Evolutionary conservation across 495 filamentous ascomycete genomes (phyloP), one percentile per base, ranked within the genome.

Genomic region (Aspergillus sclerotioniger): DNA sequence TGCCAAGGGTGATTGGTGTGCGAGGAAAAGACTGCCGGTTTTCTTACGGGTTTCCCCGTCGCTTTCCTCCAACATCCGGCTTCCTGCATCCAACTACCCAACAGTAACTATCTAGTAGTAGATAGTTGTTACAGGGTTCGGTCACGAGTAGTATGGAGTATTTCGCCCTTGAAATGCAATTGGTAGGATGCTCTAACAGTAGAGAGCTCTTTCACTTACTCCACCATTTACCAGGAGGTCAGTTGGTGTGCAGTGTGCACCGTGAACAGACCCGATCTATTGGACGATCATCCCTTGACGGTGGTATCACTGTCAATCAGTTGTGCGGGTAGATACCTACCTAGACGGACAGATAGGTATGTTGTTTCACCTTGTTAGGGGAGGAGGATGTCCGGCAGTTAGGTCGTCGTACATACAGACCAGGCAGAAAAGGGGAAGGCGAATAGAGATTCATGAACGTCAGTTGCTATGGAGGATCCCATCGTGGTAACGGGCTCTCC

Each of bases 231-330:
- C 54, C 37, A 29, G 19, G 29, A 43, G n/a, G 51, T 54, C 48
- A 54, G 48, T 50, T 15, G 31, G 57, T n/a, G n/a, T 35, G 29
- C 49, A 53, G 48, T 17, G 28, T 39, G 25, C 19, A 8, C 53
- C 29, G 32, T 46, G 33, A 62, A 45, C 25, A 46, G 47, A 25
- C 51, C 46, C 39, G 54, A 56, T 51, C 39, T 59, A 66, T 62
- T 63, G 64, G 61, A 57, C 51, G 52, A 57, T 57, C 60, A 56
- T 57, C 56, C 56, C 52, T 56, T 53, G 54, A 32, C 16, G 33
- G 19, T 16, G 52, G 49, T 59, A 55, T 60, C 54, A 62, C 52
- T 60, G 54, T 61, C 64, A 63, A 54, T 57, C 41, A 57, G 44
- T 50, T 54, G 59, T 39, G 28, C 56, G 13, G 56, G 39, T 39